Evolutionary conservation across 2,329 filamentous ascomycete genomes (phyloP), one percentile per base, ranked within the genome.

Genomic region (Geosmithia morbida): DNA sequence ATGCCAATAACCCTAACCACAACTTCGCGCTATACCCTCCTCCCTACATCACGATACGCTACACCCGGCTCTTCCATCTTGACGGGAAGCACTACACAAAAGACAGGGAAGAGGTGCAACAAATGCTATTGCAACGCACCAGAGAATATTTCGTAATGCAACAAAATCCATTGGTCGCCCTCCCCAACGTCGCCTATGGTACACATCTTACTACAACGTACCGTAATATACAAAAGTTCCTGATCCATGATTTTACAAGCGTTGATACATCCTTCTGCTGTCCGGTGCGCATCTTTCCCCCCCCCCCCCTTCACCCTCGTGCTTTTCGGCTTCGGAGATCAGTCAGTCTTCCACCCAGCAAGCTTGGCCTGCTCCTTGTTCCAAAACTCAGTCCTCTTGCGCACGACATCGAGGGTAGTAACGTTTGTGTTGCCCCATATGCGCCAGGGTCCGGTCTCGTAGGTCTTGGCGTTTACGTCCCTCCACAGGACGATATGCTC

Each of bases 401-500:
- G 30, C 42, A 61, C 69, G 5, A 49, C 52, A 51, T 75, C 64
- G 2, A 72, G 57, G 1, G 70, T 72, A 13, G 73, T 77, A 54
- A 75, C 70, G 41, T 71, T 60, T 29, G 76, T 65, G 18, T 77
- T 82, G 14, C 83, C 82, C 74, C 81, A 83, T 46, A 85, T 61
- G 57, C 67, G 70, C 83, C 83, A 87, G 2, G 70, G 66, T 26
- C 60, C 63, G 48, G 69, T 59, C 56, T 66, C 58, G 52, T 66
- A 74, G 18, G 72, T 75, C 47, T 57, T 61, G 44, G 62, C 64
- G 56, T 71, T 63, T 42, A 74, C 51, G 29, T 61, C 48, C 26
- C 69, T 57, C 56, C 78, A 75, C 43, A 87, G 53, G 40, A 84
- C 79, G 4, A 87, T 52, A 56, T 85, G 77, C 66, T 87, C 83